Base-by-base conservation (phyloP, 2,329 filamentous ascomycete species). In the Cladosporium sp. region DNA sequence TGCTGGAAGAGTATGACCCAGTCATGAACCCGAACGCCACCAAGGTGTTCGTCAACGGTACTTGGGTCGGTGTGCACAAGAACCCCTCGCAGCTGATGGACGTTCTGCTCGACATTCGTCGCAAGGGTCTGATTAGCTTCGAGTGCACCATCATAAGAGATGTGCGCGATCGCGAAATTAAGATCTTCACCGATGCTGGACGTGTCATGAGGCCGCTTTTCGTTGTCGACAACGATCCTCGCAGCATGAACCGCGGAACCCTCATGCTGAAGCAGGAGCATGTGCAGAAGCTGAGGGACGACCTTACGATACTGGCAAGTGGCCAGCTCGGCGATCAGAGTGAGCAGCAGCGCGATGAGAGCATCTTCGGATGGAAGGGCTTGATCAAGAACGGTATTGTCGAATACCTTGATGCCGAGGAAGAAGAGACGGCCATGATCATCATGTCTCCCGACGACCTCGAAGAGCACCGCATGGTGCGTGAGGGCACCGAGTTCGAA, bases 361-460 rank as follows among this genome's bases (percentile, higher is more conserved):
- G 77, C 24, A 87, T 84, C 60, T 92, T 88, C 63, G 91, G 90
- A 45, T 99, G 95, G 90, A 83, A 90, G 59, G 88, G 89, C 15
- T 76, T 99, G 36, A 83, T 96, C 38, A 82, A 85, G 52, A 81
- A 83, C 11, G 93, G 92, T 70, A 89, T 90, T 2, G 87, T 99
- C 32, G 93, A 99, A 67, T 97, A 96, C 64, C 81, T 99, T 9
- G 93, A 99, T 68, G 93, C 93, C 0, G 95, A 99, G 66, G 95
- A 99, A 75, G 93, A 99, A 68, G 95, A 99, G 70, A 95, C 90
- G 0, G 86, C 93, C 34, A 99, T 99, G 93, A 99, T 99, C 64
- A 89, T 91, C 69, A 99, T 99, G 92, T 95, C 90, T 0, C 93
- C 93, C 0, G 92, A 97, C 67, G 93, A 97, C 65, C 75, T 99